Conservation (phyloP, 352 stramenopile species). For the Pythium sukuiense region DNA sequence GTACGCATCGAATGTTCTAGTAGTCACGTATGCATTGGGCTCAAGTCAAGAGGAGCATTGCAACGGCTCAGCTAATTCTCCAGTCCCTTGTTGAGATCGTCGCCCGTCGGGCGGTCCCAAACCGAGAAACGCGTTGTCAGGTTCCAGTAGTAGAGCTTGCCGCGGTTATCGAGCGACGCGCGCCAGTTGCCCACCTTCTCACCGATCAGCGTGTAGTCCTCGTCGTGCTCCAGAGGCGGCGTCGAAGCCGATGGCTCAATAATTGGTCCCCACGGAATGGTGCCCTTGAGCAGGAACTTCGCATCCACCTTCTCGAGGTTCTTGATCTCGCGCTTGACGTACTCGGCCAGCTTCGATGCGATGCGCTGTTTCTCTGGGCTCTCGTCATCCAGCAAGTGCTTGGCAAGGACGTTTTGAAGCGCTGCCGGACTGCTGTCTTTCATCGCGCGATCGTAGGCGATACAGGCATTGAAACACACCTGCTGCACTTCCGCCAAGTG, state of each 20-base stretch:
- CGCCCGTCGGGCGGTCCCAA: slow-evolving; percentile 67
- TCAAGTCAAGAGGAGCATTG: neutral
- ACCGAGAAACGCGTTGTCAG: slow-evolving; percentile 77
- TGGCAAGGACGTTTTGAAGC: slow-evolving; percentile 63
- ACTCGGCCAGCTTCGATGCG: slow-evolving; percentile 56
- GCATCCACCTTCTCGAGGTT: slow-evolving; percentile 72
- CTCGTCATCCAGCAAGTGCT: slow-evolving; percentile 77
- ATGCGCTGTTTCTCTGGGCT: slow-evolving; percentile 53
- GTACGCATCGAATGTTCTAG: neutral
- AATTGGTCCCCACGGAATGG: slow-evolving; percentile 65
- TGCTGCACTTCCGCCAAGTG: slow-evolving; percentile 96
- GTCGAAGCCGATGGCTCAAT: slow-evolving; percentile 21
- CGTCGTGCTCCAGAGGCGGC: slow-evolving; percentile 31
- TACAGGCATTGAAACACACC: slow-evolving; percentile 92
- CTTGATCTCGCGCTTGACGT: slow-evolving; percentile 84
- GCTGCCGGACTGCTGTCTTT: slow-evolving; percentile 49
- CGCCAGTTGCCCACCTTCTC: slow-evolving; percentile 86
- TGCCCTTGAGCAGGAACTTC: slow-evolving; percentile 71
- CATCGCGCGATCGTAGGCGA: slow-evolving; percentile 92
- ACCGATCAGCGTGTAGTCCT: slow-evolving; percentile 77
- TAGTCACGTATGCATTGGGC: neutral
- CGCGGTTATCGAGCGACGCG: slow-evolving; percentile 79
- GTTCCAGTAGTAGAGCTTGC: slow-evolving; percentile 90
- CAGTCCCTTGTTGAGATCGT: slow-evolving; percentile 58
- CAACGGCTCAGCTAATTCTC: slow-evolving; percentile 30